Conservation (phyloP, 768 basidiomycete species). For the Filobasidium wieringae region DNA sequence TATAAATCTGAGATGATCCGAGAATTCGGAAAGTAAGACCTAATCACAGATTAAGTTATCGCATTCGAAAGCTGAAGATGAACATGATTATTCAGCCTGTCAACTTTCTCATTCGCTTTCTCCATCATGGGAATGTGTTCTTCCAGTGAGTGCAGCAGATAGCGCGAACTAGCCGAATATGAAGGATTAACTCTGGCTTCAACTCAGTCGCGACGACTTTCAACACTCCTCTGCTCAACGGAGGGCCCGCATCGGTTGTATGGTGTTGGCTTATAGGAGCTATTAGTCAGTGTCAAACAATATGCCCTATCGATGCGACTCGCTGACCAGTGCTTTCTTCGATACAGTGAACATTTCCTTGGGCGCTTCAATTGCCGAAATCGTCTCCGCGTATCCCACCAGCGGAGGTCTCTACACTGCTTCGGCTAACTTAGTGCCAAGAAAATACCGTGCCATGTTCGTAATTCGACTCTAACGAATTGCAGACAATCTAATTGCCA, state of each 20-base stretch:
- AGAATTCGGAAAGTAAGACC: constrained; percentile 48
- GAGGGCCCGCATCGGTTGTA: constrained; percentile 40
- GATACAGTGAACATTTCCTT: constrained; percentile 20
- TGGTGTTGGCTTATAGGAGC: constrained; percentile 41
- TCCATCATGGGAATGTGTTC: constrained; percentile 25
- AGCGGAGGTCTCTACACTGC: constrained; percentile 43
- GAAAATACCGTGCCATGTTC: constrained; percentile 31
- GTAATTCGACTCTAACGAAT: not conserved
- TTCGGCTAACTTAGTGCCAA: constrained; percentile 40
- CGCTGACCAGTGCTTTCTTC: constrained; percentile 10
- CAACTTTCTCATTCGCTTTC: constrained; percentile 38
- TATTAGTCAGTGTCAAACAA: constrained; percentile 13
- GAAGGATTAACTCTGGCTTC: constrained; percentile 19
- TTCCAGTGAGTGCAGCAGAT: constrained; percentile 11
- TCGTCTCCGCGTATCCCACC: constrained; percentile 43
- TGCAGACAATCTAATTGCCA: not conserved
- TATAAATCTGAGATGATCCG: constrained; percentile 51
- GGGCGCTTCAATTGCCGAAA: constrained; percentile 28
- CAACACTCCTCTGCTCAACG: constrained; percentile 40
- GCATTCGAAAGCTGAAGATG: not conserved
- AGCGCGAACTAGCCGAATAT: not conserved
- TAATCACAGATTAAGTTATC: too few relatives aligned
- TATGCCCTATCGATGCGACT: not conserved
- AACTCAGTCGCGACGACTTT: constrained; percentile 40
- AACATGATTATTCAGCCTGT: constrained; percentile 14